Conservation (phyloP, 2,329 filamentous ascomycete species). For the Cercospora zeina region DNA sequence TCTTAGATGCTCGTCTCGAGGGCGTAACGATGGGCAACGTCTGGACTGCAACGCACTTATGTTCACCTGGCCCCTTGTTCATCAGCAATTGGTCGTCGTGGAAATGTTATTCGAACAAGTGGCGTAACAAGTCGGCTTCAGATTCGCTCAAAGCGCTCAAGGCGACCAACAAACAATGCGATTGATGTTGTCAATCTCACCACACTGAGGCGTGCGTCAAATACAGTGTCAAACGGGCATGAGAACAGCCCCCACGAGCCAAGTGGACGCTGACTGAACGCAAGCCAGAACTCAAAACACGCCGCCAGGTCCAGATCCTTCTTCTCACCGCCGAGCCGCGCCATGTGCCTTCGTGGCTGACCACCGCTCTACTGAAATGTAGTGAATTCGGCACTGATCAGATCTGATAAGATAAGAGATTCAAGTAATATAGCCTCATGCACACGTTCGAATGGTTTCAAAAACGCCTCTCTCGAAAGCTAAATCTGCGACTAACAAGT, state of each 20-base stretch:
- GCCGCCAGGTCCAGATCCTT: neutral
- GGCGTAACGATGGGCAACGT: conserved; percentile 1
- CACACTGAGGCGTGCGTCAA: neutral
- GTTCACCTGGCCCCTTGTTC: neutral
- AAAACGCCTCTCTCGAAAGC: neutral
- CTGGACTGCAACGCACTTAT: neutral
- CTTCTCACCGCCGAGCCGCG: neutral
- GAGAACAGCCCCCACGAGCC: neutral
- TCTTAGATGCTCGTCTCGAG: neutral
- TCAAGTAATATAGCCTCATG: neutral
- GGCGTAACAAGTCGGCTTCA: neutral
- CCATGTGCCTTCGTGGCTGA: neutral
- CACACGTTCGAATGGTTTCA: neutral
- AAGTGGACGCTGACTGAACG: neutral
- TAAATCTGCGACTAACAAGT: neutral
- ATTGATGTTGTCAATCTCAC: neutral
- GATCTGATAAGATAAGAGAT: conserved; percentile 8
- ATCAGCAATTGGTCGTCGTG: conserved; percentile 10
- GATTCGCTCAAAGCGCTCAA: neutral
- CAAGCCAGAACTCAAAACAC: too few relatives aligned
- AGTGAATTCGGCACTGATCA: neutral
- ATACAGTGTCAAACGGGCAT: too few relatives aligned
- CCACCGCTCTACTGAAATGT: neutral
- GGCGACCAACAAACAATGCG: neutral
- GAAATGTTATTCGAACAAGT: neutral